Percentiles rank a stretch among this genome's conserved stretches.
phyloP scores from a whole-genome alignment of 257 asterid species.

The Linaria vulgaris region DNA sequence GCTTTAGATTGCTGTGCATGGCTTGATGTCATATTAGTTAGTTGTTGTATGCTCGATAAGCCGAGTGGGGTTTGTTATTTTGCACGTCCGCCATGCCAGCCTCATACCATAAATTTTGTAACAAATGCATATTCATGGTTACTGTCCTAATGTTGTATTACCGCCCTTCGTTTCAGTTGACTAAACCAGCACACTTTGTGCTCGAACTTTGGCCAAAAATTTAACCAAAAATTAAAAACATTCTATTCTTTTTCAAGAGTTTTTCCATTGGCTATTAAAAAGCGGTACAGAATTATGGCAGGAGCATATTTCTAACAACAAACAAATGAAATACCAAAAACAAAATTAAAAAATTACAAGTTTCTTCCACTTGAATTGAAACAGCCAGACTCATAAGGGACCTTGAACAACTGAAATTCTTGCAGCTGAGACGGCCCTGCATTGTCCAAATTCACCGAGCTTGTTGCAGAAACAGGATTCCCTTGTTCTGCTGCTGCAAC shows the following conservation, averaged over 20 bases:
- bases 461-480: constrained; percentile 5
- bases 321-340: not conserved
- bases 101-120: not conserved
- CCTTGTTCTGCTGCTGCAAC: constrained; percentile 24
- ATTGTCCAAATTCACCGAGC: constrained; percentile 26
- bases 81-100: too few relatives aligned
- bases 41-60: too few relatives aligned
- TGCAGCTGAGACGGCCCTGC: constrained; percentile 27
- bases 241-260: not conserved
- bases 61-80: too few relatives aligned
- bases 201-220: too few relatives aligned
- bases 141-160: not conserved
- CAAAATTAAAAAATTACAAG: constrained; percentile 24
- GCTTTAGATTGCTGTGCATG: not conserved
- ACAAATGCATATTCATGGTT: not conserved
- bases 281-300: constrained; percentile 13
- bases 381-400: constrained; percentile 25
- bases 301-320: not conserved
- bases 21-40: not conserved
- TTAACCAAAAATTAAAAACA: not conserved
- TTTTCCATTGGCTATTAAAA: not conserved
- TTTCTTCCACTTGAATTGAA: constrained; percentile 29
- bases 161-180: too few relatives aligned
- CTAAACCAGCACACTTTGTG: too few relatives aligned
- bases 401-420: constrained; percentile 37